Conservation (phyloP, 331 rosid species). For the Quercus tomentella region DNA sequence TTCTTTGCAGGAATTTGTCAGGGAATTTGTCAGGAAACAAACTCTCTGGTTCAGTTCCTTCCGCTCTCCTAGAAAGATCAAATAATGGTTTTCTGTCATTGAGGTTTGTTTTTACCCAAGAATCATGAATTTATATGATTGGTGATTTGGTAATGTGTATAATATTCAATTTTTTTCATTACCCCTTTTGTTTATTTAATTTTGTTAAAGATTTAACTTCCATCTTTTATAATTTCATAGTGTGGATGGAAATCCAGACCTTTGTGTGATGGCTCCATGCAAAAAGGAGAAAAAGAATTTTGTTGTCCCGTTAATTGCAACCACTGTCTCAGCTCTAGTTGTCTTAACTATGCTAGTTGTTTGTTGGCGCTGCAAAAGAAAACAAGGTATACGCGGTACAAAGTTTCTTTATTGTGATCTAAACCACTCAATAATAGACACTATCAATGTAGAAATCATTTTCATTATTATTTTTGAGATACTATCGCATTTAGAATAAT, state of each 20-base stretch:
- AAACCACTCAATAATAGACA: not conserved
- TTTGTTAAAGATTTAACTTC: not conserved
- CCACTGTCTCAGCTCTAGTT: constrained; percentile 19
- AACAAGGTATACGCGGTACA: constrained; percentile 10
- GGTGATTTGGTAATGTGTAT: not conserved
- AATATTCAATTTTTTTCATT: not conserved
- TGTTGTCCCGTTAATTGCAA: constrained; percentile 18
- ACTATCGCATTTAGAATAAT: not conserved
- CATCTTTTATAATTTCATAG: constrained; percentile 11
- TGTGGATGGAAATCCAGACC: constrained; percentile 29
- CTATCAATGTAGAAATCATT: not conserved
- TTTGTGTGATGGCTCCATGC: constrained; percentile 26
- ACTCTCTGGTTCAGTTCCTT: constrained; percentile 20
- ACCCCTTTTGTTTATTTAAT: not conserved
- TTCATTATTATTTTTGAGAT: not conserved
- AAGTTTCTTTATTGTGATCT: not conserved
- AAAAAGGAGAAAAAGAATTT: constrained; percentile 10
- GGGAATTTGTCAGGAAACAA: constrained; percentile 28
- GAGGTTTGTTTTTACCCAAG: constrained; percentile 1
- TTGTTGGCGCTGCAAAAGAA: constrained; percentile 18
- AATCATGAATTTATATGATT: not conserved
- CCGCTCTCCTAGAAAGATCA: constrained; percentile 14
- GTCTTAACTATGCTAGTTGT: not conserved
- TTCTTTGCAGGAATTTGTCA: constrained; percentile 22
- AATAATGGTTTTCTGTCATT: not conserved